phyloP scores from a whole-genome alignment of 768 basidiomycete genomes.

The Leccinum subgranulosum region DNA sequence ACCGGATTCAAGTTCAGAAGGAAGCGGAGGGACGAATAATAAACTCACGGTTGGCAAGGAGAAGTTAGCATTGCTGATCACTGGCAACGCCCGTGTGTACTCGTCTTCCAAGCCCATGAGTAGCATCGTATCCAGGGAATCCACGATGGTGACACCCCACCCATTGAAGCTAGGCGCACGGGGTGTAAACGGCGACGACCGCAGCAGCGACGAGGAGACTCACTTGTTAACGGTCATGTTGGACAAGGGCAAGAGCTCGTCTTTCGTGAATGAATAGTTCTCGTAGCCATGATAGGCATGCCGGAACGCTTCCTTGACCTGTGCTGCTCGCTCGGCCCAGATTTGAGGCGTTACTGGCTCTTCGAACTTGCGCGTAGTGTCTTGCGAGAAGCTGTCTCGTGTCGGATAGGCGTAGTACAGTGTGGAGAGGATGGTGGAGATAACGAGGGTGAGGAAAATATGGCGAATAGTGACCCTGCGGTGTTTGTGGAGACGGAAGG shows the following conservation, averaged over 20 bases:
- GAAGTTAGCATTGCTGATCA: slow-evolving; percentile 50
- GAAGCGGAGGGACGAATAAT: neutral
- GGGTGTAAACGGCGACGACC: neutral
- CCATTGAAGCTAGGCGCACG: slow-evolving; percentile 42
- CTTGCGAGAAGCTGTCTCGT: neutral
- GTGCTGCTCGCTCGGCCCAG: slow-evolving; percentile 52
- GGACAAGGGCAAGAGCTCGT: slow-evolving; percentile 58
- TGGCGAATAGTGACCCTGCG: slow-evolving; percentile 19
- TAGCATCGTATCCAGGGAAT: slow-evolving; percentile 82
- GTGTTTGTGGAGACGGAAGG: neutral
- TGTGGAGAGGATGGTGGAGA: slow-evolving; percentile 11
- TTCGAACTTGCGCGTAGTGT: neutral
- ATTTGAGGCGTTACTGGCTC: slow-evolving; percentile 20
- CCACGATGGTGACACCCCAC: slow-evolving; percentile 75
- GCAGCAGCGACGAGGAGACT: slow-evolving; percentile 13
- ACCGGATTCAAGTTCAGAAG: slow-evolving; percentile 2
- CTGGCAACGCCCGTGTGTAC: slow-evolving; percentile 58
- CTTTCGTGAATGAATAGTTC: slow-evolving; percentile 53
- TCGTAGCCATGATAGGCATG: slow-evolving; percentile 71
- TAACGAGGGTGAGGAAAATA: slow-evolving; percentile 12
- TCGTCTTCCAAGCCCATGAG: slow-evolving; percentile 76
- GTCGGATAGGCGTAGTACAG: slow-evolving; percentile 18
- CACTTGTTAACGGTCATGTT: slow-evolving; percentile 51
- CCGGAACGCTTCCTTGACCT: slow-evolving; percentile 60
- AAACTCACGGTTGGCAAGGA: slow-evolving; percentile 39